Evolutionary conservation across 805 yeast genomes (phyloP).

Genomic region (Saccharomycopsis schoenii): DNA sequence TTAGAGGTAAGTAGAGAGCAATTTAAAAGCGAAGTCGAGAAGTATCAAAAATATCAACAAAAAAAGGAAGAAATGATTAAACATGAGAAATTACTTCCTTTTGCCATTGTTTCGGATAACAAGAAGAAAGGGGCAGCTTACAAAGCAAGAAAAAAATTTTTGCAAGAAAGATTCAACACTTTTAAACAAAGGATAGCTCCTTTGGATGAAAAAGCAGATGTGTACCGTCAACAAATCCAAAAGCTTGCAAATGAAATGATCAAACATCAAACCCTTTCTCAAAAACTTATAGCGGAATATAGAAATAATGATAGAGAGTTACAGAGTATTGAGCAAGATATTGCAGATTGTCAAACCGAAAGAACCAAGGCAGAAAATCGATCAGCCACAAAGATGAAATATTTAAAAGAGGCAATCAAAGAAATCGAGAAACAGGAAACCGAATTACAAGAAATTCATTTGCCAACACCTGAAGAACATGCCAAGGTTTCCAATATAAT

Average conservation of each 20-base stretch:
- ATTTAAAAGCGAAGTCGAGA: slow-evolving; percentile 40
- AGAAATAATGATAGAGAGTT: slow-evolving; percentile 28
- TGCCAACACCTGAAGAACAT: slow-evolving; percentile 1
- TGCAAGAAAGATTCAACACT: slow-evolving; percentile 20
- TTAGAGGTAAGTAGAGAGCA: slow-evolving; percentile 28
- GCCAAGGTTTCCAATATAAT: not conserved
- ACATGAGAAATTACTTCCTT: slow-evolving; percentile 40
- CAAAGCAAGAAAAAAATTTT: slow-evolving; percentile 22
- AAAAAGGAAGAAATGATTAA: slow-evolving; percentile 36
- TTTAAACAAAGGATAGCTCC: slow-evolving; percentile 16
- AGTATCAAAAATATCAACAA: slow-evolving; percentile 35
- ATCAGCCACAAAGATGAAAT: slow-evolving; percentile 21
- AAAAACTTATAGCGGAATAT: slow-evolving; percentile 35
- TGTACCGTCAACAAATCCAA: not conserved
- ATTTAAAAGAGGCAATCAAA: slow-evolving; percentile 18
- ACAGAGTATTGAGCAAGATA: slow-evolving; percentile 23
- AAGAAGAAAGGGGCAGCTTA: slow-evolving; percentile 19
- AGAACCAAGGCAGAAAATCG: slow-evolving; percentile 18
- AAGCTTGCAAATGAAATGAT: not conserved
- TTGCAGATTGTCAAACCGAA: slow-evolving; percentile 26
- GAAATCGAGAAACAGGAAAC: not conserved
- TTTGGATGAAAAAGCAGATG: not conserved
- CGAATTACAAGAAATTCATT: not conserved
- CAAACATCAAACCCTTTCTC: slow-evolving; percentile 21
- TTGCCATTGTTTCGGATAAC: slow-evolving; percentile 37